Conservation (phyloP, 2,329 filamentous ascomycete genomes). For the Nemania bipapillata region DNA sequence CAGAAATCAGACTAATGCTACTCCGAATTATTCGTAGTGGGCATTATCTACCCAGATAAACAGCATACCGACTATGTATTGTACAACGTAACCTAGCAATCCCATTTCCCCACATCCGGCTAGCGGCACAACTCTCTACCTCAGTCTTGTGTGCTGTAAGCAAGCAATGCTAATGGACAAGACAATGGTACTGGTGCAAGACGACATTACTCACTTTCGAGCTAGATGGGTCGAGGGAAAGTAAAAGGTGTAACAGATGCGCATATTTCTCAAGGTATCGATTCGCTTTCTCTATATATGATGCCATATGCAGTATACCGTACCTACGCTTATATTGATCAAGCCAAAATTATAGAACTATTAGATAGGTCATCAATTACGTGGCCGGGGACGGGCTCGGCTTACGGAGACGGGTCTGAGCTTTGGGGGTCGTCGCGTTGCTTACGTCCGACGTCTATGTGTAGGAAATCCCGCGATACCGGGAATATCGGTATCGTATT, state of each 20-base stretch:
- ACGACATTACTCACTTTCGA: not conserved
- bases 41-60: no score
- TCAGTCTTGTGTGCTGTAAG: not conserved
- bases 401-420: not conserved
- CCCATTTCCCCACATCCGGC: conserved; percentile 19
- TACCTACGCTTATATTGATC: not conserved
- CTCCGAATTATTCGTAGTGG: no score
- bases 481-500: not conserved
- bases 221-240: not conserved
- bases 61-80: no score
- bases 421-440: not conserved
- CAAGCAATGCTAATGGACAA: not conserved
- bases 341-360: not conserved
- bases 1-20: no score
- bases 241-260: not conserved
- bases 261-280: not conserved
- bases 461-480: not conserved
- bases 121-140: conserved; percentile 17
- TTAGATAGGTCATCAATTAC: no score
- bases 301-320: no score
- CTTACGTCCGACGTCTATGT: not conserved
- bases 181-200: no score
- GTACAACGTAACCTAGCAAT: not conserved
- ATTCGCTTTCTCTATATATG: not conserved
- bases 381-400: conserved; percentile 17